Conservation (phyloP, 257 asterid genomes). For the Nyctanthes arbortristis region DNA sequence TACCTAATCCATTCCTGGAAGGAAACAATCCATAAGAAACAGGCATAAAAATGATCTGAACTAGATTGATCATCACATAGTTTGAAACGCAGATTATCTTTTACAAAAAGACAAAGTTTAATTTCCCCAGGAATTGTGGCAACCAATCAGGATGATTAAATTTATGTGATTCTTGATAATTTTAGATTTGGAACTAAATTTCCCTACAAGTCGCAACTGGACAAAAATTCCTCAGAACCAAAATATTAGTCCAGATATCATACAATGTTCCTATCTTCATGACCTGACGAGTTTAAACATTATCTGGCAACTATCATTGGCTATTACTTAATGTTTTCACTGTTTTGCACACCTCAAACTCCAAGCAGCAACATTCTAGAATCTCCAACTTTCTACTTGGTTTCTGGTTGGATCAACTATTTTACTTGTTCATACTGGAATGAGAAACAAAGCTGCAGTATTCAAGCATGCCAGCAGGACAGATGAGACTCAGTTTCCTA, state of each 20-base stretch:
- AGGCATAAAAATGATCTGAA: slow-evolving; percentile 4
- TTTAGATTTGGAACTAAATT: neutral
- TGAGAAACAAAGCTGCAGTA: neutral
- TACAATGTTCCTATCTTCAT: neutral
- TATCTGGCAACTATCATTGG: neutral
- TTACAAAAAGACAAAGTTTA: slow-evolving; percentile 11
- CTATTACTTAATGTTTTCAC: neutral
- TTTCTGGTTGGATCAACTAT: neutral
- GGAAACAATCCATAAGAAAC: slow-evolving; percentile 6
- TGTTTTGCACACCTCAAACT: neutral
- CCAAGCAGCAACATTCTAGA: neutral
- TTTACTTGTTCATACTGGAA: neutral
- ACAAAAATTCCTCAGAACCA: neutral
- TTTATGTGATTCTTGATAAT: neutral
- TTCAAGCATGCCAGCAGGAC: neutral
- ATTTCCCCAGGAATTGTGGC: slow-evolving; percentile 14
- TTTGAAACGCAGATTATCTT: slow-evolving; percentile 15
- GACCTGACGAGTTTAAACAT: neutral
- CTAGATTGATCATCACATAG: neutral
- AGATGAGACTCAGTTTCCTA: neutral
- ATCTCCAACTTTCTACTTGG: neutral
- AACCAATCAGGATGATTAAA: neutral
- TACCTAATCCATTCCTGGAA: neutral
- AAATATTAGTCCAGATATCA: neutral
- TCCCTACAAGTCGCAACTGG: neutral